Percentiles rank a stretch among this genome's conserved stretches.
These are phyloP conservation scores for Dicorynia guianensis DNA, from an alignment of 306 rosid genomes.

Conservation along the genomic window DNA sequence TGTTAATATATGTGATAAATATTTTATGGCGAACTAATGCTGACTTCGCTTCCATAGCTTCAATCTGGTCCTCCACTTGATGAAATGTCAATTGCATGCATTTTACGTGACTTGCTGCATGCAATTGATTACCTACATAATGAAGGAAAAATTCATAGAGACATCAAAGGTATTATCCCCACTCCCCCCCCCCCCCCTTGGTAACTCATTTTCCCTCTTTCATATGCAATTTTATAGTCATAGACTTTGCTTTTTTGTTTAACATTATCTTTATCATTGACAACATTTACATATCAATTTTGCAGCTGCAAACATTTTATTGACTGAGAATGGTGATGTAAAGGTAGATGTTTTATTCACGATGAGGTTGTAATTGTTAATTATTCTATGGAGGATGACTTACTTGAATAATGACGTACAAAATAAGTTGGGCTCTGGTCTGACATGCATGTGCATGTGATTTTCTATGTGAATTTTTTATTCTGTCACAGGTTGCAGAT, in stretches of 20 bases:
- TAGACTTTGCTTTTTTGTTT: conserved; percentile 31
- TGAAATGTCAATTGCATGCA: conserved; percentile 92
- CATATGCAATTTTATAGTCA: conserved; percentile 24
- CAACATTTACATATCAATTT: conserved; percentile 42
- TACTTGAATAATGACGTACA: conserved; percentile 30
- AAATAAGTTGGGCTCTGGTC: conserved; percentile 40
- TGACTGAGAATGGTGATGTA: conserved; percentile 94
- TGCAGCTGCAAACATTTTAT: conserved; percentile 98
- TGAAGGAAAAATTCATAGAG: conserved; percentile 99
- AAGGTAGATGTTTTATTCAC: conserved; percentile 66
- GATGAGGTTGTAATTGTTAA: conserved; percentile 24
- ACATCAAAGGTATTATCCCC: conserved; percentile 79
- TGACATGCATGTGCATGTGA: conserved; percentile 42
- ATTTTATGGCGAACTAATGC: conserved; percentile 33
- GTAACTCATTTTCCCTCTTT: conserved; percentile 23
- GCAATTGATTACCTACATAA: conserved; percentile 91
- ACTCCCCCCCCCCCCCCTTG: conserved; percentile 30
- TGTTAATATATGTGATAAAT: background rate
- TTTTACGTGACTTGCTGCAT: conserved; percentile 94
- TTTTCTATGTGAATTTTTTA: conserved; percentile 43
- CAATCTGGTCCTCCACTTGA: conserved; percentile 94
- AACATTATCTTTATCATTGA: conserved; percentile 41
- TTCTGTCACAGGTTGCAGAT: conserved; percentile 84
- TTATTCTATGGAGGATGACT: conserved; percentile 24
- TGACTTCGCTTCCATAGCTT: conserved; percentile 67